Evolutionary conservation across 2,329 filamentous ascomycete genomes (phyloP), one percentile per base, ranked within the genome.

Genomic region (Aspergillus oerlinghausenensis): DNA sequence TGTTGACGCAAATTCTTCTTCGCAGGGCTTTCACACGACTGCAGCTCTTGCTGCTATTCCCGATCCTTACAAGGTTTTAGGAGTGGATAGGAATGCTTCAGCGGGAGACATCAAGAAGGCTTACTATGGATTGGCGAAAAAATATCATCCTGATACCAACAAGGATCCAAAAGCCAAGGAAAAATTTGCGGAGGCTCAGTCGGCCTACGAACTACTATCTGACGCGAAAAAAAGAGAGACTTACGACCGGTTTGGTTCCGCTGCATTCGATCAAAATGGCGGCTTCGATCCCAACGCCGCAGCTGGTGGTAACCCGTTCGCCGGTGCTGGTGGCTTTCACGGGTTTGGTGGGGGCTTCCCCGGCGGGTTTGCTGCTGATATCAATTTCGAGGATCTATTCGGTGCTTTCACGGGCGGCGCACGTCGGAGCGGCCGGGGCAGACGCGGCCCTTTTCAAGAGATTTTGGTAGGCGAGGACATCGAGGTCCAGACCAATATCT

Each of bases 341-440:
- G 86, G 80, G 32, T 78, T 79, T 50, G 79, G 79, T n/a, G 79
- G 81, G 35, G 81, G 82, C 25, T 69, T 69, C 67, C 71, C 60
- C 63, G 87, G 87, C 29, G 89, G 70, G 0, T 93, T 93, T 69
- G 85, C 88, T 14, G 84, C 84, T 1, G 90, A 92, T 62, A 92
- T 97, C 80, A 96, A 96, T 71, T 96, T 99, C 63, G 94, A 97
- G 61, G 94, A 99, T 74, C 79, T 99, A 10, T 97, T 99, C 72
- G 89, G 88, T 52, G 91, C 91, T 7, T 97, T 97, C 69, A 85
- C 88, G 62, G 83, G 85, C 38, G 81, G 84, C 25, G 75, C 77
- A 23, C 75, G 81, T 55, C 76, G 83, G 52, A 77, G 82, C 65
- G 64, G 81, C 72, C 57, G 80, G 42, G 78, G 80, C 26, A 77